These are phyloP conservation scores for Xylaria sp. DNA, from an alignment of 2,329 filamentous ascomycete species.

Conservation along the genomic window DNA sequence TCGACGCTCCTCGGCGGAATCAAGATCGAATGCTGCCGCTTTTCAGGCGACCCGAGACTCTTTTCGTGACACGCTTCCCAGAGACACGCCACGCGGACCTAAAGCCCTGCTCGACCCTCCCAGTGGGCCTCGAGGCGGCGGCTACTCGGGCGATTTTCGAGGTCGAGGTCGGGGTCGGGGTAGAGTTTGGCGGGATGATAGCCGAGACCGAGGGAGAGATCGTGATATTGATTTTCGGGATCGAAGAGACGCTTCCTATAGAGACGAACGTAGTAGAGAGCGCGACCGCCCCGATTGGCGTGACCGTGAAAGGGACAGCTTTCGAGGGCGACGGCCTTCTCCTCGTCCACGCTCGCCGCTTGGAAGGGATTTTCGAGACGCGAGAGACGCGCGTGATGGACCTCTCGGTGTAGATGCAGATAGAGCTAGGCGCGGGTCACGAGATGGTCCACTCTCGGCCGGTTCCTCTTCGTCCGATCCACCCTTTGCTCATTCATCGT, in stretches of 20 bases:
- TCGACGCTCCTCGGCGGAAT: constrained; percentile 72
- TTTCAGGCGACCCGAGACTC: constrained; percentile 69
- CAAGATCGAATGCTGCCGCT: constrained; percentile 64
- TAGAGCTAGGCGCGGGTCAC: constrained; percentile 73
- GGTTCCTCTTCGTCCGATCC: constrained; percentile 77
- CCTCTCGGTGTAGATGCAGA: constrained; percentile 74
- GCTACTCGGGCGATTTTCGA: constrained; percentile 72
- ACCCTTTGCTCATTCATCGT: constrained; percentile 64
- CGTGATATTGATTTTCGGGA: constrained; percentile 70
- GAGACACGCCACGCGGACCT: constrained; percentile 83
- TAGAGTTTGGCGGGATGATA: constrained; percentile 70
- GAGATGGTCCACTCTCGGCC: constrained; percentile 78
- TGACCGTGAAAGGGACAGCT: constrained; percentile 64
- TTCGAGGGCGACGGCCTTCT: constrained; percentile 69
- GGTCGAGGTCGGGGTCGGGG: constrained; percentile 67
- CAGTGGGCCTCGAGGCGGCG: constrained; percentile 74
- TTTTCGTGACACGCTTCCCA: constrained; percentile 65
- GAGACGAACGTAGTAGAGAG: constrained; percentile 69
- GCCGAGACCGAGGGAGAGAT: constrained; percentile 68
- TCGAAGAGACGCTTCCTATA: constrained; percentile 61
- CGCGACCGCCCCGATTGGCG: constrained; percentile 62
- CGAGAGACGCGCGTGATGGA: constrained; percentile 58
- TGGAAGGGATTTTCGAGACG: constrained; percentile 72
- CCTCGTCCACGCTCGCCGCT: constrained; percentile 71
- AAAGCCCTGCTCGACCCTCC: constrained; percentile 79